Percentiles rank a stretch among this genome's conserved stretches.
These are phyloP conservation scores for Heterobasidion annosum DNA, from an alignment of 1,284 basidiomycete species.

Conservation along the genomic window DNA sequence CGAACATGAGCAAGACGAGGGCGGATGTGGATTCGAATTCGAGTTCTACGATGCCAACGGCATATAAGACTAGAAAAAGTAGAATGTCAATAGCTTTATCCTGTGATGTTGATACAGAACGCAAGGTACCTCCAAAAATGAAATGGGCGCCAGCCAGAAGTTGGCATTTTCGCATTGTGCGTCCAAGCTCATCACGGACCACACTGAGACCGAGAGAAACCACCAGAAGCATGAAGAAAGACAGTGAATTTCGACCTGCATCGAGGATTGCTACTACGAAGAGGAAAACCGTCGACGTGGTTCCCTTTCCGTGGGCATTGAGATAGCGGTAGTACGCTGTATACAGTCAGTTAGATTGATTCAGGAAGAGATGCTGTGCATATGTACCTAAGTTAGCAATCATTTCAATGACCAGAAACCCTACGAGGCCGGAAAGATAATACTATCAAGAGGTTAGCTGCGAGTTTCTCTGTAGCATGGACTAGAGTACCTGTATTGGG, in stretches of 20 bases:
- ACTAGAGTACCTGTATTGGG: slow-evolving; percentile 64
- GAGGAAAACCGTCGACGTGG: slow-evolving; percentile 73
- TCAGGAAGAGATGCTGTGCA: slow-evolving; percentile 9
- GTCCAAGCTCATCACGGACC: slow-evolving; percentile 71
- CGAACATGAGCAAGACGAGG: slow-evolving; percentile 71
- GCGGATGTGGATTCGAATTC: slow-evolving; percentile 84
- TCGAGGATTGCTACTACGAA: slow-evolving; percentile 89
- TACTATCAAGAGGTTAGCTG: slow-evolving; percentile 40
- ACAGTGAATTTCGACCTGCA: slow-evolving; percentile 88
- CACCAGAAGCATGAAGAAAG: slow-evolving; percentile 92
- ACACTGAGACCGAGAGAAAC: slow-evolving; percentile 85
- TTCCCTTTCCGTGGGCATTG: slow-evolving; percentile 77
- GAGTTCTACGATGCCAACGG: slow-evolving; percentile 87
- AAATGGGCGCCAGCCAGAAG: slow-evolving; percentile 80
- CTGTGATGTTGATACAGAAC: background rate
- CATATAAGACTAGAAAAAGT: slow-evolving; percentile 64
- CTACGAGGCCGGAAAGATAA: slow-evolving; percentile 89
- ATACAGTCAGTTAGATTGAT: background rate
- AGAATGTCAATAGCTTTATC: background rate
- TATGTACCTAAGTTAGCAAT: slow-evolving; percentile 78
- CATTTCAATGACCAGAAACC: slow-evolving; percentile 91
- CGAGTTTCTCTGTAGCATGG: background rate
- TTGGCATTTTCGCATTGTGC: slow-evolving; percentile 73
- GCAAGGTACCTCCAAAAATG: slow-evolving; percentile 78
- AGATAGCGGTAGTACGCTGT: slow-evolving; percentile 82